Evolutionary conservation across 768 basidiomycete genomes (phyloP), one percentile per base, ranked within the genome.

Genomic region (Psilocybe subaeruginosa): DNA sequence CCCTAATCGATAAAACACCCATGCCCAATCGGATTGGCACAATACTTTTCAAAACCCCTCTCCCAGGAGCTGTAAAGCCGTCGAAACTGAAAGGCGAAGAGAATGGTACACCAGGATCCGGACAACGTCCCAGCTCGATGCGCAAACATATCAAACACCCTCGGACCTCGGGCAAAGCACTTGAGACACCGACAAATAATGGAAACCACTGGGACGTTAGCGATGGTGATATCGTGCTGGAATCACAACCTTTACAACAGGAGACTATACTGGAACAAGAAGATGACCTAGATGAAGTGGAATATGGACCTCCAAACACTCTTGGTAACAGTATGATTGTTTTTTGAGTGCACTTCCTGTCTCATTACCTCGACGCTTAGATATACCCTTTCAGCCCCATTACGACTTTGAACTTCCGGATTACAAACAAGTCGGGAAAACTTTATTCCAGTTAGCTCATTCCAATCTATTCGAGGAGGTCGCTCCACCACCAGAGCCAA

Each of bases 121-220:
- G 78, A 6, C 78, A 83, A 16, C 82, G 88, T 3, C 87, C 91
- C 0, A 91, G 90, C 63, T 90, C 90, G 4, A 79, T 82, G 27
- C 80, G 92, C 49, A 89, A 85, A 69, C 87, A 87, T 54, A 73
- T 83, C 55, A 81, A 90, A 46, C 77, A 79, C 11, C 86, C 86
- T 41, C 74, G 81, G 39, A 85, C 78, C 59, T 77, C 78, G 27
- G 76, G 72, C 47, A 80, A 80, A 62, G 75, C 60, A 14, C 89
- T 90, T 64, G 80, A 89, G 68, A 93, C 92, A 0, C 92, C 92
- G 1, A 64, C 80, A 41, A 86, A 85, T 17, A 77, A 74, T 8
- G 90, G 89, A 2, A 80, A 86, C 63, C 85, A 89, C 59, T 94
- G 91, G 92, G 91, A 94, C 66, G 82, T 91, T 35, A 87, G 85